These are phyloP conservation scores for Asparagopsis taxiformis DNA, from an alignment of 31 red algal genomes.

Conservation along the genomic window DNA sequence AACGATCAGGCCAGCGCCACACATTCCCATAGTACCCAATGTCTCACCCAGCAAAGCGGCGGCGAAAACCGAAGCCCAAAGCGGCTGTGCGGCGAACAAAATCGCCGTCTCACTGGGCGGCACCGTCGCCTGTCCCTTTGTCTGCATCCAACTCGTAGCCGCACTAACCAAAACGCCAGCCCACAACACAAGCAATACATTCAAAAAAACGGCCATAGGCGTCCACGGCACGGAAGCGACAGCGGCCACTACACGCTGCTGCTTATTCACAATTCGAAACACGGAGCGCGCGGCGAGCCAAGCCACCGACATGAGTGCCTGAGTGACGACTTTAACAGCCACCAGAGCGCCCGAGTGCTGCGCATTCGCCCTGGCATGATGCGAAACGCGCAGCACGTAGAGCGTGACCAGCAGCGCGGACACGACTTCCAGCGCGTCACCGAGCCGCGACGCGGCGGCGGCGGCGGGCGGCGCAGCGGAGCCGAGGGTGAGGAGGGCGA, in stretches of 20 bases:
- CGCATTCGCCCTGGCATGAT: constrained; percentile 27
- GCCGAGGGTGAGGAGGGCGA: constrained; percentile 39
- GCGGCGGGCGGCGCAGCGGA: constrained; percentile 6
- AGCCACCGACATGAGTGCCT: constrained; percentile 37
- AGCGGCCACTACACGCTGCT: not conserved
- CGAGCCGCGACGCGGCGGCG: constrained; percentile 9
- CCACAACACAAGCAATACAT: constrained; percentile 60
- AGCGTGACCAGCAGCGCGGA: constrained; percentile 56
- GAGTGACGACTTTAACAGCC: constrained; percentile 57
- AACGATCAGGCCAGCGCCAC: constrained; percentile 50
- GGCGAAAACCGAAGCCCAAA: constrained; percentile 63
- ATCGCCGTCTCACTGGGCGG: constrained; percentile 63
- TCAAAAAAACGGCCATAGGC: constrained; percentile 27
- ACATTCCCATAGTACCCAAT: constrained; percentile 34
- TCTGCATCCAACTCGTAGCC: constrained; percentile 52
- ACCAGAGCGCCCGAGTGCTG: constrained; percentile 39
- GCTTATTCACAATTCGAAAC: not conserved
- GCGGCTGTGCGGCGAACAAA: constrained; percentile 74
- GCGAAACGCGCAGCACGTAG: constrained; percentile 50
- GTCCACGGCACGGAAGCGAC: constrained; percentile 31
- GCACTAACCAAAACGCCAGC: constrained; percentile 71
- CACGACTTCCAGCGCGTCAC: constrained; percentile 59
- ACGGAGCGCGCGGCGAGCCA: constrained; percentile 30
- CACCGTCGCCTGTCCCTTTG: constrained; percentile 52
- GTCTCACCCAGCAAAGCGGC: constrained; percentile 54